Conservation (phyloP, 78 protist genomes). For the Dictyostelium firmibasis region DNA sequence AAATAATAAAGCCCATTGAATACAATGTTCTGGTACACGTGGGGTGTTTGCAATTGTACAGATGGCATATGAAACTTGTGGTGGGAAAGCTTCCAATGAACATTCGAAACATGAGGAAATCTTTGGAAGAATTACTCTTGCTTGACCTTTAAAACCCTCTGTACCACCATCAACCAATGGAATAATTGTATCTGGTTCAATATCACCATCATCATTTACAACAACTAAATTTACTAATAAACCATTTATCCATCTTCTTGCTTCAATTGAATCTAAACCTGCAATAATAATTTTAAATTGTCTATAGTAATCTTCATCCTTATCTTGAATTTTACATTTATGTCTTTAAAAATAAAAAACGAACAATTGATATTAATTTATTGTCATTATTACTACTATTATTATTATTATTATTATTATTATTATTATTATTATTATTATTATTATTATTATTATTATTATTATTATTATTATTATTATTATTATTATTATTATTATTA, state of each 20-base stretch:
- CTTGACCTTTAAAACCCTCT: conserved; percentile 98
- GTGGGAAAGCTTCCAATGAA: conserved; percentile 93
- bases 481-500: neutral
- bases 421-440: neutral
- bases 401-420: neutral
- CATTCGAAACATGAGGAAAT: conserved; percentile 97
- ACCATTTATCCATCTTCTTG: conserved; percentile 96
- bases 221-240: conserved; percentile 83
- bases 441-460: neutral
- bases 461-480: neutral
- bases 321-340: conserved; percentile 90
- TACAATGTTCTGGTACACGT: conserved; percentile 97
- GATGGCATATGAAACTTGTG: conserved; percentile 92
- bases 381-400: too few relatives aligned
- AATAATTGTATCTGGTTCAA: conserved; percentile 79
- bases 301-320: conserved; percentile 89
- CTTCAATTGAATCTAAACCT: conserved; percentile 98
- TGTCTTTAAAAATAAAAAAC: conserved; percentile 67
- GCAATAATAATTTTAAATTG: conserved; percentile 93
- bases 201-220: conserved; percentile 73
- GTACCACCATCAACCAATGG: conserved; percentile 99
- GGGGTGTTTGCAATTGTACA: conserved; percentile 98
- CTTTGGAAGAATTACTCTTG: conserved; percentile 94
- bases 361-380: too few relatives aligned
- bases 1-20: conserved; percentile 90